These are phyloP conservation scores for Teunomyces funiuensis DNA, from an alignment of 805 yeast species.

Conservation along the genomic window DNA sequence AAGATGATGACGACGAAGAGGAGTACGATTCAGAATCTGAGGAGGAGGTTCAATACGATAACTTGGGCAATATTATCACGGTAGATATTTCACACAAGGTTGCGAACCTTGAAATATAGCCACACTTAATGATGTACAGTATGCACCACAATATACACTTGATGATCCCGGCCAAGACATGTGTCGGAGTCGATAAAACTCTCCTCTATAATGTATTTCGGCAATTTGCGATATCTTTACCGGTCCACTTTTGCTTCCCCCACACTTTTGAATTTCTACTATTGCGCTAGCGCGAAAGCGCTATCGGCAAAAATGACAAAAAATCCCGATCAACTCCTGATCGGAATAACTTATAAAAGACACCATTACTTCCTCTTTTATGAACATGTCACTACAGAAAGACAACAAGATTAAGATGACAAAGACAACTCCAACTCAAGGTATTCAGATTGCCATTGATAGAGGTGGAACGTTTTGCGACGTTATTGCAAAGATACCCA, in stretches of 20 bases:
- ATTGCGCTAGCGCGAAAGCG: too few relatives aligned
- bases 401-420: background rate
- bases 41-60: constrained; percentile 18
- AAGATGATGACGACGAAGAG: constrained; percentile 11
- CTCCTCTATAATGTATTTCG: background rate
- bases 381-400: background rate
- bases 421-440: constrained; percentile 7
- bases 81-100: constrained; percentile 5
- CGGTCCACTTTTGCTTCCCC: background rate
- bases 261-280: too few relatives aligned
- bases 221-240: background rate
- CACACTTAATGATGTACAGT: background rate
- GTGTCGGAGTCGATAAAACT: background rate
- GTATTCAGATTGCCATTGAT: constrained; percentile 35
- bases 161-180: background rate
- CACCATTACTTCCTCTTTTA: background rate
- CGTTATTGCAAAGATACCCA: constrained; percentile 50
- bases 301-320: constrained; percentile 1
- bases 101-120: constrained; percentile 1
- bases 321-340: constrained; percentile 4
- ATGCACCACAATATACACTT: background rate
- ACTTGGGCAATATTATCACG: constrained; percentile 22
- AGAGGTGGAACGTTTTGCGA: constrained; percentile 93
- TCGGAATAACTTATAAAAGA: background rate
- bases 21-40: constrained; percentile 10